Conservation (phyloP, 345 rosid genomes). For the Citrus sinensis region DVS_A1.0 CM039165.1:6467501-6468000, state of each 20-base stretch:
- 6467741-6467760: neutral
- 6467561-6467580: neutral
- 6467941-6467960: neutral
- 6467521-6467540: neutral
- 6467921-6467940: neutral
- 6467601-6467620: neutral
- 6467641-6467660: neutral
- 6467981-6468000: neutral
- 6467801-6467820: neutral
- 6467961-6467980: neutral
- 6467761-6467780: neutral
- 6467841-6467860: too few relatives aligned
- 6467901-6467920: neutral
- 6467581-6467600: neutral
- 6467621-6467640: neutral
- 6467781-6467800: neutral
- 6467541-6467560: neutral
- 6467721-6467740: neutral
- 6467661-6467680: neutral
- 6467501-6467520: neutral
- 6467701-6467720: neutral
- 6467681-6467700: neutral
- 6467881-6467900: neutral
- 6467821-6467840: too few relatives aligned
- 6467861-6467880: too few relatives aligned